Base-by-base conservation (phyloP, 164 flowering plant genomes). In the Amborella trichopoda region DNA sequence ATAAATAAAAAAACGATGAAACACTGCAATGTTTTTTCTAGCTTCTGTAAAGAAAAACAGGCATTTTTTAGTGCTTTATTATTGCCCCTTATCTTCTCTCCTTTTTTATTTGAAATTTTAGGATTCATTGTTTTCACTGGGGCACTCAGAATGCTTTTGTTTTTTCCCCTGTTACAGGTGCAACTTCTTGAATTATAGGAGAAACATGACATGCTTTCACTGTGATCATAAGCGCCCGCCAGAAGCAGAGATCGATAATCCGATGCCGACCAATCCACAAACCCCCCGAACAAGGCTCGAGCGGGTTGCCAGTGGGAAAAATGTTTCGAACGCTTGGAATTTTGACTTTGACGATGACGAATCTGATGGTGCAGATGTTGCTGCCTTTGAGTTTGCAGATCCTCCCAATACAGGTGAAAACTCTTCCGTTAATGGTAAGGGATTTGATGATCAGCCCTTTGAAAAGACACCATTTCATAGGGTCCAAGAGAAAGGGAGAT, bases 291-390 rank as follows among this genome's bases (percentile, higher is more conserved):
- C 64, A n/a, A 69, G 72, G 59, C 38, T 52, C 48, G 79, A 74
- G 47, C 77, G 66, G 56, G 61, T 50, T 46, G 58, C 67, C 22
- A 49, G 45, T 52, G 55, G 74, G 49, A 49, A 44, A 38, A 86
- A 69, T 24, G 70, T 74, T 58, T 69, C 81, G 53, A 74, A 76
- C 70, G 88, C 95, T 19, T 93, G 96, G 95, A 93, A 93, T 55
- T 93, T 85, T 48, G 81, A 93, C 54, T 88, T 93, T 61, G 99
- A 93, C 56, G 99, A 93, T 42, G 63, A 88, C 62, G 96, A 85
- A 70, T 93, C 96, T 43, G 99, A 93, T 71, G 99, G 99, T 3
- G 96, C 96, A 45, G 99, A 93, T 68, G 94, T 93, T 55, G 95
- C 96, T 56, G 89, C 96, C 32, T 93, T 88, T 60, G 99, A 93